These are phyloP conservation scores for Cutaneotrichosporon dermatis DNA, from an alignment of 1,284 basidiomycete genomes.

Conservation along the genomic window DNA sequence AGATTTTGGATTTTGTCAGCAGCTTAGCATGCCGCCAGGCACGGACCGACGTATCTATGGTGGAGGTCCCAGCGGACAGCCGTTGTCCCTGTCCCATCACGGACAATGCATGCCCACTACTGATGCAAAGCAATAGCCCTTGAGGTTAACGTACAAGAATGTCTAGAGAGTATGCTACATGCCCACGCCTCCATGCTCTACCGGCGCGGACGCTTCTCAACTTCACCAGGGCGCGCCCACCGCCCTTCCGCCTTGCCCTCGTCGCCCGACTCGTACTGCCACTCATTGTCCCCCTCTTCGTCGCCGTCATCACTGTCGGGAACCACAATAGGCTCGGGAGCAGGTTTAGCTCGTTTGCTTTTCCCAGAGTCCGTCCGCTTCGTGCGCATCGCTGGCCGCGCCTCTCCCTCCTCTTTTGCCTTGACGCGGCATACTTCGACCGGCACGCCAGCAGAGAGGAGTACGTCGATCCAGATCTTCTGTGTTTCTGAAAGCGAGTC, in stretches of 20 bases:
- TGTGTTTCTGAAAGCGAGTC: conserved; percentile 86
- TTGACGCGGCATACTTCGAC: conserved; percentile 71
- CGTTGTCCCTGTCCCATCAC: too few relatives aligned
- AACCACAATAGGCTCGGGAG: background rate
- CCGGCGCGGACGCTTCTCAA: background rate
- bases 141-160: too few relatives aligned
- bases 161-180: too few relatives aligned
- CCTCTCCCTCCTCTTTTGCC: conserved; percentile 28
- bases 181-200: background rate
- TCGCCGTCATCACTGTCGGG: background rate
- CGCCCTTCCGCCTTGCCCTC: conserved; percentile 18
- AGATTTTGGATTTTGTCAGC: too few relatives aligned
- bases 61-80: too few relatives aligned
- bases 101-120: too few relatives aligned
- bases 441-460: conserved; percentile 61
- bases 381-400: background rate
- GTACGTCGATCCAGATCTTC: conserved; percentile 76
- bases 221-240: conserved; percentile 9
- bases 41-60: too few relatives aligned
- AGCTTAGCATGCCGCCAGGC: too few relatives aligned
- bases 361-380: background rate
- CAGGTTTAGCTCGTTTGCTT: background rate
- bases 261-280: conserved; percentile 19
- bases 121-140: too few relatives aligned
- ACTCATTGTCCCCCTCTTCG: conserved; percentile 16